These are phyloP conservation scores for Castanopsis chinensis DNA, from an alignment of 306 rosid species.

Conservation along the genomic window DNA sequence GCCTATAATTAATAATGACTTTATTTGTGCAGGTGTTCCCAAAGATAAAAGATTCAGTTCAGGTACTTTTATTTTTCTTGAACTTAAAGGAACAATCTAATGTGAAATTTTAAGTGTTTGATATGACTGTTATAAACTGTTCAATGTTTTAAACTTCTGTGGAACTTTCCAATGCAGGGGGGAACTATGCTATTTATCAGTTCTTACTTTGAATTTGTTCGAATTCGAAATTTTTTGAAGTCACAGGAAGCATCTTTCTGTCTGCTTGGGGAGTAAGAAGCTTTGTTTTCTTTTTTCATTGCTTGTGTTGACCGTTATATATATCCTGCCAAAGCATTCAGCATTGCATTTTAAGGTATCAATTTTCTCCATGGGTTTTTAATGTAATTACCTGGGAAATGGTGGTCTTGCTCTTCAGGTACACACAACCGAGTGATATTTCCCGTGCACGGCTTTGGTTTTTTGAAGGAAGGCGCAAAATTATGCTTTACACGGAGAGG, in stretches of 20 bases:
- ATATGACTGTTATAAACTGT: not conserved
- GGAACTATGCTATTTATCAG: slow-evolving; percentile 82
- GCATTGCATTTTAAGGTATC: not conserved
- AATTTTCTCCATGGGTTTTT: not conserved
- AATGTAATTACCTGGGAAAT: slow-evolving; percentile 9
- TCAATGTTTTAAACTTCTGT: slow-evolving; percentile 2
- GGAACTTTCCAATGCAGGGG: slow-evolving; percentile 56
- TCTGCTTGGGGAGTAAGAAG: slow-evolving; percentile 88
- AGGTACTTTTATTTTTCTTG: slow-evolving; percentile 43
- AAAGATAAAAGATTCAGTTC: slow-evolving; percentile 67
- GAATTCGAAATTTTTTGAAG: slow-evolving; percentile 80
- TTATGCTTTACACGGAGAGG: slow-evolving; percentile 91
- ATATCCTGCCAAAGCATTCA: not conserved
- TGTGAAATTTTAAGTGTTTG: not conserved
- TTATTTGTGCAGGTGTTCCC: slow-evolving; percentile 76
- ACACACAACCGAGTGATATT: slow-evolving; percentile 74
- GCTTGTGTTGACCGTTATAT: not conserved
- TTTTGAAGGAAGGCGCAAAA: slow-evolving; percentile 70
- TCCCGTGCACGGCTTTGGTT: slow-evolving; percentile 85
- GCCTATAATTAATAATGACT: slow-evolving; percentile 19
- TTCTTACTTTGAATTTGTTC: slow-evolving; percentile 77
- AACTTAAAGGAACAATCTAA: not conserved
- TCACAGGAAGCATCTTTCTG: slow-evolving; percentile 83
- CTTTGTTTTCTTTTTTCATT: slow-evolving; percentile 15
- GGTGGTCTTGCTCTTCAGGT: slow-evolving; percentile 46